Base-by-base conservation (phyloP, 2,329 filamentous ascomycete species). In the Aspergillus nomiae region DNA sequence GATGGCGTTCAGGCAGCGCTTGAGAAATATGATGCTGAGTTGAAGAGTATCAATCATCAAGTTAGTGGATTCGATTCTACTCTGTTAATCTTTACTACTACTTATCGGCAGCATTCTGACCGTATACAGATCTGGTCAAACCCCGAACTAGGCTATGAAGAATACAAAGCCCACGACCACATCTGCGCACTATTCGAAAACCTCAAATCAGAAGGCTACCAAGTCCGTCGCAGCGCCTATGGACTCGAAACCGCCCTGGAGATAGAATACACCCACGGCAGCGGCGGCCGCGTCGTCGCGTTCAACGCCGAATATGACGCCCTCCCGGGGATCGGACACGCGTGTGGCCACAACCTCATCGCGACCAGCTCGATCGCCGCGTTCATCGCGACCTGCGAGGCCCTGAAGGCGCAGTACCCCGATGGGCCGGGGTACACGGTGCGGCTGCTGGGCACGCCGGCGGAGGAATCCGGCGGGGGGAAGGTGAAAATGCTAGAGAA, bases 121-220 rank as follows among this genome's bases (percentile, higher is more conserved):
- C 3, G 4, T 1, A 1, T 5, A 8, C 55, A 78, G 75, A 81
- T 81, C 58, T 77, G 76, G 69, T 73, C 74, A 43, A 77, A 85
- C 59, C 84, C 84, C 0, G 84, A 86, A 67, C 71, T 84, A 1
- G 80, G 76, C 4, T 86, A 81, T 65, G 71, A 84, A 58, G 84
- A 87, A 66, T 71, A 78, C 67, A 76, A 79, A n/a, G 84, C 85
- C 1, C 83, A 86, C 63, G 77, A 84, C 43, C 77, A 76, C 12
- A 80, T 86, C 45, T 78, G 80, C 19, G 65, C 59, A 65, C 16
- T 77, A 73, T 66, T 76, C 82, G 14, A 75, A 74, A 57, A 63
- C 65, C 30, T 75, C 21, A 41, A 67, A 19, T 63, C 67, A 0
- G 76, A 78, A 10, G 83, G 80, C 0, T 83, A 82, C 64, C 56